Evolutionary conservation across 306 rosid genomes (phyloP), one percentile per base, ranked within the genome.

Genomic region (Gastrolobium villosum): DNA sequence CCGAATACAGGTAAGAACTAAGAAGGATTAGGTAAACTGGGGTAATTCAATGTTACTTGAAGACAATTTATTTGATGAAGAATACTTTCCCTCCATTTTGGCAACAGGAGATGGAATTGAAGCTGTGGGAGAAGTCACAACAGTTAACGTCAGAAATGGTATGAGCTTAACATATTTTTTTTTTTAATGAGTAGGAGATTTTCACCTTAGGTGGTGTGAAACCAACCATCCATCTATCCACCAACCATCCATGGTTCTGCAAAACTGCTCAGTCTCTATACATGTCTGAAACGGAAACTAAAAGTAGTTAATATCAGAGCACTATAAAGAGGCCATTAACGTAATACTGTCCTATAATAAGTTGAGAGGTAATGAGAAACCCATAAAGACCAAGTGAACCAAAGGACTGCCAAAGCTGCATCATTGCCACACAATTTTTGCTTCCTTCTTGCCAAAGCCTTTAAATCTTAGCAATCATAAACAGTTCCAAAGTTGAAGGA

Each of bases 41-140:
- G 75, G 44, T 34, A 34, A 49, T 64, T 68, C 44, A 39, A 32
- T 70, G 72, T 76, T 66, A 40, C 70, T 50, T 52, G 30, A 55
- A 50, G 65, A 75, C 11, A 49, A 13, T 41, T 79, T 50, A 56
- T 75, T 53, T 41, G 64, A 55, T 67, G 74, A 36, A 63, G 65
- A 75, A n/a, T 36, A 13, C 63, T 70, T 81, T 63, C 62, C 43
- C 50, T 77, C 30, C 55, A 28, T 62, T 67, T 87, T 84, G 83
- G 82, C 74, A 82, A 84, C 85, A 95, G 99, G 99, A 93, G 87
- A 91, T 86, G 93, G 99, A 95, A 86, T 61, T 76, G 86, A 91
- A 84, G 87, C 88, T 95, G 62, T 87, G 92, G 90, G 99, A 95
- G 88, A 89, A 77, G 85, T 71, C 91, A 62, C 94, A 92, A 52